phyloP scores from a whole-genome alignment of 129 eudicot species.

The Arctium lappa region DNA sequence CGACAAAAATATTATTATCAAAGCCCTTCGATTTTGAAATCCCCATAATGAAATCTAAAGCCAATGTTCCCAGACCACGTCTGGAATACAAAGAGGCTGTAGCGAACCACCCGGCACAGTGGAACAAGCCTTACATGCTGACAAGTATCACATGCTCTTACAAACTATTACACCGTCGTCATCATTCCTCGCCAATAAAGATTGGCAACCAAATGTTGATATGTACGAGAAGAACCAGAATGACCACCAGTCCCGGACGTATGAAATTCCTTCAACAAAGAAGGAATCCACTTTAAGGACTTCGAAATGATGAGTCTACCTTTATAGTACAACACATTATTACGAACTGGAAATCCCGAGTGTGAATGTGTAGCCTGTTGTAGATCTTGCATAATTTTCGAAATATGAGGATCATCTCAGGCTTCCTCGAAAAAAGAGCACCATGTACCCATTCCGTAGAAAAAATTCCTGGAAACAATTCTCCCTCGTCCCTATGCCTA shows the following conservation, averaged over 20 bases:
- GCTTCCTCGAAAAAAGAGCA: neutral
- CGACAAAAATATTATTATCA: neutral
- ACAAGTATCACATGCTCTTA: neutral
- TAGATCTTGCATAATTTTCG: too few species aligned
- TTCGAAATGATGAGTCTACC: neutral
- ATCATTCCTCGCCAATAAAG: neutral
- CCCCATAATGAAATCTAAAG: neutral
- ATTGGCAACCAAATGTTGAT: neutral
- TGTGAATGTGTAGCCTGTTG: neutral
- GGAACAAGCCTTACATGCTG: neutral
- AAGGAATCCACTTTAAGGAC: neutral
- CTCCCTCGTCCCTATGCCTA: neutral
- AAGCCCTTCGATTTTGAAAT: neutral
- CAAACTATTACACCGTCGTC: neutral
- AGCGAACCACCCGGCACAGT: neutral
- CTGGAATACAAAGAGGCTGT: neutral
- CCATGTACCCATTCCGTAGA: neutral
- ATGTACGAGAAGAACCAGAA: neutral
- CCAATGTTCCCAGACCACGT: neutral
- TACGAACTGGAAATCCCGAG: neutral
- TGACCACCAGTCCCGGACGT: neutral
- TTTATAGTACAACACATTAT: neutral
- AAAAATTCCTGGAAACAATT: too few species aligned
- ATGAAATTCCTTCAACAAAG: neutral
- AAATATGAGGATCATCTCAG: neutral